These are phyloP conservation scores for Lachancea sp. DNA, from an alignment of 805 yeast genomes.

Conservation along the genomic window DNA sequence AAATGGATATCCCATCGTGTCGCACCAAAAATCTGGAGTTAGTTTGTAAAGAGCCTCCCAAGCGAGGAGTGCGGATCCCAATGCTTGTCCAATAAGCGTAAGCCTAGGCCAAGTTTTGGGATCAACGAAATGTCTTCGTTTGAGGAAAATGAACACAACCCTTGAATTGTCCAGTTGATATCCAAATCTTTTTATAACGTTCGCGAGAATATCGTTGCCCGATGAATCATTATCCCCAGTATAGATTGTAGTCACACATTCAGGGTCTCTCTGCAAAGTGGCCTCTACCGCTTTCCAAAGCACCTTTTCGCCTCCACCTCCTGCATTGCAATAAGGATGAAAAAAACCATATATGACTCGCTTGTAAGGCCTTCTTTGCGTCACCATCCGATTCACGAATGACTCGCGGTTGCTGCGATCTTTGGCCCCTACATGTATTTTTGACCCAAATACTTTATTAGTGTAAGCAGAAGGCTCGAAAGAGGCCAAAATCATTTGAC, in stretches of 20 bases:
- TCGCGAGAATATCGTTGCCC: constrained; percentile 43
- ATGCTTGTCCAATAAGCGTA: constrained; percentile 81
- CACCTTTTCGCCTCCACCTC: constrained; percentile 98
- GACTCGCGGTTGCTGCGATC: constrained; percentile 13
- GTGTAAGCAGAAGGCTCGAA: constrained; percentile 28
- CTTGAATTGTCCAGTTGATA: constrained; percentile 46
- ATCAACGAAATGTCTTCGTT: constrained; percentile 55
- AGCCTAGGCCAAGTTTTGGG: constrained; percentile 67
- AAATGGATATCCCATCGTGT: constrained; percentile 92
- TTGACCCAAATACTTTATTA: constrained; percentile 10
- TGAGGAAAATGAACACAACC: constrained; percentile 56
- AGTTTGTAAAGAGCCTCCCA: constrained; percentile 62
- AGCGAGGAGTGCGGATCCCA: constrained; percentile 67
- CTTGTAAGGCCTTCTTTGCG: constrained; percentile 9
- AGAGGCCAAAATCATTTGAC: constrained; percentile 34
- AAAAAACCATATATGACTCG: constrained; percentile 68
- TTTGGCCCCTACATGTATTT: constrained; percentile 5
- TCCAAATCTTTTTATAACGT: constrained; percentile 51
- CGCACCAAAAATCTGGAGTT: constrained; percentile 86
- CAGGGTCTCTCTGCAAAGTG: constrained; percentile 45
- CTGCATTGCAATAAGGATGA: constrained; percentile 93
- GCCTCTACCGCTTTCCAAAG: constrained; percentile 87
- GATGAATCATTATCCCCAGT: constrained; percentile 55
- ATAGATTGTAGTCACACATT: constrained; percentile 61
- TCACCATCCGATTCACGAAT: constrained; percentile 12